Percentiles rank a stretch among this genome's conserved stretches.
Conservation (phyloP, 129 eudicot genomes). For the Lonicera japonica region DNA sequence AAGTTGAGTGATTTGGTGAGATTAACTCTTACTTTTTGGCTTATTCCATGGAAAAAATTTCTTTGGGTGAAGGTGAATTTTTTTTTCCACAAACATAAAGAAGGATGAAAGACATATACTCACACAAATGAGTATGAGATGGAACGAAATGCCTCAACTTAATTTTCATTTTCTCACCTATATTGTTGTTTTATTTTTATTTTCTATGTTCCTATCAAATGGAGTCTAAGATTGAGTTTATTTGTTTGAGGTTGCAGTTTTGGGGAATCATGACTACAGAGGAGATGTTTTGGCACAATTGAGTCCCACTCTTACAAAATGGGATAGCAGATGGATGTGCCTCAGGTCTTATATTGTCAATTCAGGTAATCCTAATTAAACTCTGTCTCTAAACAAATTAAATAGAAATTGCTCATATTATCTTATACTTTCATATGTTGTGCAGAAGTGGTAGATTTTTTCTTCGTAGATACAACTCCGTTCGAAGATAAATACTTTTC, state of each 20-base stretch:
- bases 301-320: constrained; percentile 41
- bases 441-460: constrained; percentile 60
- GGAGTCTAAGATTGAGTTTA: background rate
- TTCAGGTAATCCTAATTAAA: constrained; percentile 30
- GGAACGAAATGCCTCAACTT: no score
- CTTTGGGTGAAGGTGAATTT: no score
- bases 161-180: no score
- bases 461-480: constrained; percentile 81
- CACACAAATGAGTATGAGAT: no score
- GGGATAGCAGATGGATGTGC: constrained; percentile 69
- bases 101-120: no score
- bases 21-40: no score
- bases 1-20: no score
- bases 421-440: background rate
- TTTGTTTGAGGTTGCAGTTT: constrained; percentile 30
- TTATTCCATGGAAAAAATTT: no score
- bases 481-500: constrained; percentile 60
- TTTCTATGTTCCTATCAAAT: no score
- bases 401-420: background rate
- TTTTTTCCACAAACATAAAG: no score
- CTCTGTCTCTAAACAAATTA: background rate
- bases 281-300: constrained; percentile 73
- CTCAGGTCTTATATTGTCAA: constrained; percentile 49
- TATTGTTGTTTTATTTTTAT: no score
- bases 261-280: constrained; percentile 88